Conservation (phyloP, 495 filamentous ascomycete species). For the Podospora conica region DNA sequence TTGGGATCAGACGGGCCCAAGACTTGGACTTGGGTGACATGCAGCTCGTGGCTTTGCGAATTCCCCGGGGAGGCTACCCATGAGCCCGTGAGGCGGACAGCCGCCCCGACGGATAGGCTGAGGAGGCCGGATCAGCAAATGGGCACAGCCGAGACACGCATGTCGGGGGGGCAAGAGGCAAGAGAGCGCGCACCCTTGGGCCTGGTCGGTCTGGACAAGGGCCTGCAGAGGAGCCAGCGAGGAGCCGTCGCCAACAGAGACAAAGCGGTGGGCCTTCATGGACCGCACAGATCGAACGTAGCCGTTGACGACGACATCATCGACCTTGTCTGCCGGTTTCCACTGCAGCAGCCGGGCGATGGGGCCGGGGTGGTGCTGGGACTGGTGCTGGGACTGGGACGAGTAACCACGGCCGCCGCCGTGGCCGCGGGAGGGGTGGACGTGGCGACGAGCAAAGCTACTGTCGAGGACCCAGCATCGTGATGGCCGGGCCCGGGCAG, state of each 20-base stretch:
- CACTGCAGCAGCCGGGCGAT: constrained; percentile 29
- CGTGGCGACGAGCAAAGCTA: too few species aligned
- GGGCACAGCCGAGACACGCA: constrained; percentile 21
- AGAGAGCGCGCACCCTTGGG: constrained; percentile 60
- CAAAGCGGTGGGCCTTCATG: constrained; percentile 79
- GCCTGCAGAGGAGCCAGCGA: constrained; percentile 73
- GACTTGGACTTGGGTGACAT: constrained; percentile 59
- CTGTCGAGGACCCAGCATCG: not conserved
- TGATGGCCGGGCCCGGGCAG: not conserved
- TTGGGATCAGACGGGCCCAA: constrained; percentile 72
- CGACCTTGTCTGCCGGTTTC: constrained; percentile 21
- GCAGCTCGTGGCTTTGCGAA: constrained; percentile 73
- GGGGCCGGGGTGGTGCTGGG: constrained; percentile 16
- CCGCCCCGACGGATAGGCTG: constrained; percentile 74
- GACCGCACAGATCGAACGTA: constrained; percentile 79
- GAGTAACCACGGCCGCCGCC: constrained; percentile 12
- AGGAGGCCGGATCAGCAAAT: constrained; percentile 24
- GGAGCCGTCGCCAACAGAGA: constrained; percentile 82
- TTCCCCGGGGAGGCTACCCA: constrained; percentile 71
- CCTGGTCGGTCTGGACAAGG: constrained; percentile 66
- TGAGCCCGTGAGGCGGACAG: constrained; percentile 69
- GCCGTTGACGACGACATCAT: constrained; percentile 55
- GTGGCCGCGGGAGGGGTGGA: not conserved
- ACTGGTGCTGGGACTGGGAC: constrained; percentile 17
- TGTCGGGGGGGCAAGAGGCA: constrained; percentile 7